Evolutionary conservation across 352 stramenopile species (phyloP).

Genomic region (Pythium coloratum): DNA sequence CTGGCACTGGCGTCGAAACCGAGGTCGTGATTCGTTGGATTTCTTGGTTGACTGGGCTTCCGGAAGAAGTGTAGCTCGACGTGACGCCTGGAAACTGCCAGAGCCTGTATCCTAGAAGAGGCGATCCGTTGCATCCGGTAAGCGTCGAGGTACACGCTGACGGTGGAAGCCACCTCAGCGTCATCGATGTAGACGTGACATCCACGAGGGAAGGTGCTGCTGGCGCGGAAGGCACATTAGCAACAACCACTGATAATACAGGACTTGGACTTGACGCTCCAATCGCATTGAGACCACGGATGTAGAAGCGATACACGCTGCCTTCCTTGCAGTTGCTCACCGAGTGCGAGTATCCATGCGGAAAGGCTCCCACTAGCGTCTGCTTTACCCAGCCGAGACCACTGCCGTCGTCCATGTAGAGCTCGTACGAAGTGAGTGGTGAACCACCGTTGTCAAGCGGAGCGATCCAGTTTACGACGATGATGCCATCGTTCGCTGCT

Average conservation of each 20-base stretch:
- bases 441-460: slow-evolving; percentile 93
- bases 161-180: slow-evolving; percentile 66
- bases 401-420: slow-evolving; percentile 88
- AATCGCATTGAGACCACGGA: slow-evolving; percentile 84
- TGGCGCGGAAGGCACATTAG: slow-evolving; percentile 62
- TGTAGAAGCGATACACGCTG: slow-evolving; percentile 92
- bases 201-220: slow-evolving; percentile 56
- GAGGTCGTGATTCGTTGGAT: slow-evolving; percentile 90
- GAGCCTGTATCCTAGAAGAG: slow-evolving; percentile 90
- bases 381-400: slow-evolving; percentile 43
- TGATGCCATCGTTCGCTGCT: slow-evolving; percentile 49
- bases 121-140: slow-evolving; percentile 74
- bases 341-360: slow-evolving; percentile 50
- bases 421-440: slow-evolving; percentile 89
- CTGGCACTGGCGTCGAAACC: slow-evolving; percentile 49
- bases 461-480: slow-evolving; percentile 80
- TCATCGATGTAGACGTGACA: slow-evolving; percentile 62
- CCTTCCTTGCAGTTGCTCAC: slow-evolving; percentile 65
- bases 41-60: slow-evolving; percentile 76
- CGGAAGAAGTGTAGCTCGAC: slow-evolving; percentile 72
- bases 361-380: slow-evolving; percentile 46
- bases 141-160: slow-evolving; percentile 65
- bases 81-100: slow-evolving; percentile 91
- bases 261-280: slow-evolving; percentile 80
- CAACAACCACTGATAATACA: slow-evolving; percentile 89